A percentile compares a stretch with the other conserved stretches of the same genome.
These are phyloP conservation scores for Hericium rajendrae DNA, from an alignment of 768 basidiomycete genomes.

Conservation along the genomic window DNA sequence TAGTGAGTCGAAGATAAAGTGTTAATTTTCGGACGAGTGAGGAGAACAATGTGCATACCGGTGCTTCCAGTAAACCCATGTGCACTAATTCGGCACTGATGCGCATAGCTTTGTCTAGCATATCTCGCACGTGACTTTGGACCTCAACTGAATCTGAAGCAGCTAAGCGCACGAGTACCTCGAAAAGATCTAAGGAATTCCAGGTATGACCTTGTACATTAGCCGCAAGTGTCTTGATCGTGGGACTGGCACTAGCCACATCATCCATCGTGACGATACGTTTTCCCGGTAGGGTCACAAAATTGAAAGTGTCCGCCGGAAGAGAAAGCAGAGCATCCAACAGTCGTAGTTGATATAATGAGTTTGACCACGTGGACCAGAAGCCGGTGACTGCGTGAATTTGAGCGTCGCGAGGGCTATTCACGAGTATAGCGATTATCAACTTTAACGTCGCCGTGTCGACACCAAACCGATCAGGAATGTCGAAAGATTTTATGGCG, in stretches of 20 bases:
- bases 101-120: slow-evolving; percentile 90
- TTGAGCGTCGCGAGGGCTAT: slow-evolving; percentile 67
- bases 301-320: slow-evolving; percentile 86
- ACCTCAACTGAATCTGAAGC: slow-evolving; percentile 66
- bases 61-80: slow-evolving; percentile 85
- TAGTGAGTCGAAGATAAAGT: slow-evolving; percentile 18
- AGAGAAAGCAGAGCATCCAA: slow-evolving; percentile 84
- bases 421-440: slow-evolving; percentile 78
- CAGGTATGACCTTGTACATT: slow-evolving; percentile 90
- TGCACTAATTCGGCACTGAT: slow-evolving; percentile 91
- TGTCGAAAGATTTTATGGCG: slow-evolving; percentile 81
- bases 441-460: slow-evolving; percentile 87
- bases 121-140: slow-evolving; percentile 70
- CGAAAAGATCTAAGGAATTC: slow-evolving; percentile 89
- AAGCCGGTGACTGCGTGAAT: slow-evolving; percentile 78
- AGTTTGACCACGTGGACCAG: slow-evolving; percentile 80
- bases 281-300: slow-evolving; percentile 77
- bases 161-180: slow-evolving; percentile 74
- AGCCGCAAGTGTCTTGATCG: slow-evolving; percentile 84
- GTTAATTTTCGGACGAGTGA: slow-evolving; percentile 1
- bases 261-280: slow-evolving; percentile 85
- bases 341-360: slow-evolving; percentile 76
- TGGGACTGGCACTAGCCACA: slow-evolving; percentile 73
- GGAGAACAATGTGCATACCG: slow-evolving; percentile 43
- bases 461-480: slow-evolving; percentile 71